Conservation (phyloP, 2,329 filamentous ascomycete genomes). For the Colletotrichum orbiculare region DNA sequence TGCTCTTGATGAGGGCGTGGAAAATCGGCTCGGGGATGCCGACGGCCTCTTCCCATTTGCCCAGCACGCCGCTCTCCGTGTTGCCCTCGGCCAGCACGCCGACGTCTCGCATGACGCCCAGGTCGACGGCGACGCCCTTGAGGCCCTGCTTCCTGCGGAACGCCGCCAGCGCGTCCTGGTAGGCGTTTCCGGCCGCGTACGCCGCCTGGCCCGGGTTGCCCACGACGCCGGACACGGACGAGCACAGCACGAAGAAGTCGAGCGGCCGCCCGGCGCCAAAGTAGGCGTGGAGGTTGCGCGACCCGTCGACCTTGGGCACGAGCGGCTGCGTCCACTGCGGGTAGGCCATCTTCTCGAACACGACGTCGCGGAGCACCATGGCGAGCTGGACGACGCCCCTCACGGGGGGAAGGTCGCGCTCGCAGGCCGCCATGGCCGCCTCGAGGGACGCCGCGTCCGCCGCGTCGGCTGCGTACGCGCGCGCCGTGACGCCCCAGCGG, state of each 20-base stretch:
- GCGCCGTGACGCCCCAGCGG: slow-evolving; percentile 32
- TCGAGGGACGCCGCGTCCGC: slow-evolving; percentile 33
- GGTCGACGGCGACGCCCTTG: slow-evolving; percentile 59
- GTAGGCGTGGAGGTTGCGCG: slow-evolving; percentile 47
- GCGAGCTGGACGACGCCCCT: slow-evolving; percentile 36
- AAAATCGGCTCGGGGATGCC: not conserved
- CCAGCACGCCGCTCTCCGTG: not conserved
- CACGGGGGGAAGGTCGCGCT: slow-evolving; percentile 38
- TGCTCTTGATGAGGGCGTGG: not conserved
- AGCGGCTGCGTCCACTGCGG: slow-evolving; percentile 40
- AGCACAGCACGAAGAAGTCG: slow-evolving; percentile 47
- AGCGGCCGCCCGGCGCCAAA: slow-evolving; percentile 27
- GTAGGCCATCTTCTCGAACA: slow-evolving; percentile 43
- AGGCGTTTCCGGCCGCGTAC: slow-evolving; percentile 57
- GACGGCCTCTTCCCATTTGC: not conserved
- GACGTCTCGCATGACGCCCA: slow-evolving; percentile 62
- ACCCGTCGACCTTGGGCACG: slow-evolving; percentile 47
- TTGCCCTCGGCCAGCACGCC: slow-evolving; percentile 41
- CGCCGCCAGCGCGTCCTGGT: slow-evolving; percentile 54
- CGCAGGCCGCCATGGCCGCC: slow-evolving; percentile 2
- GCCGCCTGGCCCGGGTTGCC: slow-evolving; percentile 52
- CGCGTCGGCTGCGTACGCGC: slow-evolving; percentile 47
- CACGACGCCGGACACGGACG: slow-evolving; percentile 44
- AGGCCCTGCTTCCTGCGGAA: slow-evolving; percentile 52
- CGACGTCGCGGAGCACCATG: slow-evolving; percentile 35